A percentile compares a stretch with the other conserved stretches of the same genome.
phyloP scores from a whole-genome alignment of 208 protist genomes.

The Trypanosoma mega region DNA sequence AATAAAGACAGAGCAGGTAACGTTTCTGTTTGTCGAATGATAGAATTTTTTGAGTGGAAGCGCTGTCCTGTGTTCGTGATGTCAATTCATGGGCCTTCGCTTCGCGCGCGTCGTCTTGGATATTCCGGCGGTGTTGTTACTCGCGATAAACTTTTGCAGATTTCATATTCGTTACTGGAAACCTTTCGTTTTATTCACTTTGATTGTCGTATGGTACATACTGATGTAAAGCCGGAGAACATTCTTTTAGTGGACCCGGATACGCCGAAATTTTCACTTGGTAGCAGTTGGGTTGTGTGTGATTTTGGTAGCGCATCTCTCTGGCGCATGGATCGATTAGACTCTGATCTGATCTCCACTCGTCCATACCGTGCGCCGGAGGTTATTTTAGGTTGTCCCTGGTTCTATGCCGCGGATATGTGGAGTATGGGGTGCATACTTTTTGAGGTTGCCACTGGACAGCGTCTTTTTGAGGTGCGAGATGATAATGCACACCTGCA shows the following conservation, averaged over 20 bases:
- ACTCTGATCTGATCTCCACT: constrained; percentile 86
- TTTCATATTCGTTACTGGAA: constrained; percentile 73
- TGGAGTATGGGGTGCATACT: constrained; percentile 94
- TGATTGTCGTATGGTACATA: constrained; percentile 92
- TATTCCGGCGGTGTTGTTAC: constrained; percentile 60
- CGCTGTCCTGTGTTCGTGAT: constrained; percentile 80
- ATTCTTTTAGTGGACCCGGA: constrained; percentile 83
- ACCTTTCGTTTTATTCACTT: constrained; percentile 81
- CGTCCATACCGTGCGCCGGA: constrained; percentile 92
- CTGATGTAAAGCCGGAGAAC: constrained; percentile 97
- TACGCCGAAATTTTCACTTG: constrained; percentile 44
- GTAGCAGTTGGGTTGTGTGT: constrained; percentile 70
- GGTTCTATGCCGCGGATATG: constrained; percentile 92
- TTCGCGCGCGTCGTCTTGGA: constrained; percentile 70
- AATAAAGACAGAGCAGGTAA: constrained; percentile 41
- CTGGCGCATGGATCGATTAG: constrained; percentile 64
- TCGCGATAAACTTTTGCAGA: constrained; percentile 41
- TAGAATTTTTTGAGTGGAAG: constrained; percentile 77
- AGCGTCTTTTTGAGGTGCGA: constrained; percentile 89
- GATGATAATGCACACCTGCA: constrained; percentile 84
- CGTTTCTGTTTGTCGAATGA: constrained; percentile 54
- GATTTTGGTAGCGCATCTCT: constrained; percentile 89
- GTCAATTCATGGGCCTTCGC: constrained; percentile 69
- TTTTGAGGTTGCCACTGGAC: constrained; percentile 89
- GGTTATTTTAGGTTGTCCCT: constrained; percentile 84